Base-by-base conservation (phyloP, 768 basidiomycete genomes). In the Lactifluus rugatus region DNA sequence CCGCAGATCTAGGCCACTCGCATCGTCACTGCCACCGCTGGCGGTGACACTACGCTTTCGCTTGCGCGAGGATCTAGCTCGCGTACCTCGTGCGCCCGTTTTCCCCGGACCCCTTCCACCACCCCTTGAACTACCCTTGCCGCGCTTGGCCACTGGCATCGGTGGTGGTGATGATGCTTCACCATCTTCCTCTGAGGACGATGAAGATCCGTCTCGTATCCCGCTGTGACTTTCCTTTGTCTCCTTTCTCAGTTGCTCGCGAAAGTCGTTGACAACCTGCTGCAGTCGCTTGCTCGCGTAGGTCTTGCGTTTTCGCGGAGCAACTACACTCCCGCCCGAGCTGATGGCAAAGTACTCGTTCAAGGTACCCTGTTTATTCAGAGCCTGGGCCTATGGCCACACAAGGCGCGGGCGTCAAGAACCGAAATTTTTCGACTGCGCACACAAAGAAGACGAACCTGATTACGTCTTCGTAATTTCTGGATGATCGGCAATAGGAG, bases 401-500 rank as follows among this genome's bases (percentile, higher is more conserved):
- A 23, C 41, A 16, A 46, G 47, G 28, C 13, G 10, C 45, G 11
- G 19, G 34, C 25, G 56, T 55, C 16, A 34, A 21, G 21, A 17
- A 23, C 14, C 25, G 42, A 13, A 48, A 17, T 11, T 48, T 36
- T 39, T 28, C 17, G 21, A 8, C 26, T 13, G 36, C 17, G 13
- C 23, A 41, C 47, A 55, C 23, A 19, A 42, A 65, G 70, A 57
- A 23, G 31, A 64, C 74, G 54, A 57, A 85, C 89, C 73, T 92
- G 86, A 21, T 78, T 80, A 25, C 92, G 86, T 66, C 85, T 85
- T 62, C 82, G 86, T 76, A 95, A 87, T 65, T 82, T 88, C 64
- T 89, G 91, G 45, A 97, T 89, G 65, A 96, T 91, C 16, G 94
- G 94, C 46, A 92, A 73, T n/a, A 97, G 73, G 28, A 93, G 77